These are phyloP conservation scores for Colletotrichum gigasporum DNA, from an alignment of 2,329 filamentous ascomycete species.

Conservation along the genomic window DNA sequence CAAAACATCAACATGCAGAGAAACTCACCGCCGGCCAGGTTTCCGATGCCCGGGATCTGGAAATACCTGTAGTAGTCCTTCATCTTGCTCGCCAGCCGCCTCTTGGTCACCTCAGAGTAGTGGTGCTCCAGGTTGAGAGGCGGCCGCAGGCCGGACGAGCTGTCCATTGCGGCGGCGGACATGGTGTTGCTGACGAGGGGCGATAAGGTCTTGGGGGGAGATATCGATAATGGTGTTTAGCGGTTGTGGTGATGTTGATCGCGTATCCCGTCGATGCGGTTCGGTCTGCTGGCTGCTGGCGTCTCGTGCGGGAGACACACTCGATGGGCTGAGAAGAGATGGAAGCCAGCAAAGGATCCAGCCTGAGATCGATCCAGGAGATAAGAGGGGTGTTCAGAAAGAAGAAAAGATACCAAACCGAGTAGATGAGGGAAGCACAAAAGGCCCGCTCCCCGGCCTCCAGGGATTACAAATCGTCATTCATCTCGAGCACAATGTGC, in stretches of 20 bases:
- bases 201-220: background rate
- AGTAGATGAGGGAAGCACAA: background rate
- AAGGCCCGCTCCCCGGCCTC: background rate
- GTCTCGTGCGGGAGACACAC: too few species aligned
- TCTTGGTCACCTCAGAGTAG: conserved; percentile 75
- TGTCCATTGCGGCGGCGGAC: conserved; percentile 11
- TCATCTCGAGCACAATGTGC: background rate
- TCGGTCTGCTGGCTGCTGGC: background rate
- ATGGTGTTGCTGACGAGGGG: background rate
- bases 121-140: conserved; percentile 85
- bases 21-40: conserved; percentile 67
- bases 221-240: background rate
- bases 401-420: background rate
- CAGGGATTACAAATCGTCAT: conserved; percentile 30
- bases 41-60: conserved; percentile 67
- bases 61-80: conserved; percentile 92
- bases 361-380: background rate
- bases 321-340: background rate
- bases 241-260: background rate
- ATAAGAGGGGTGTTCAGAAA: background rate
- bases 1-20: background rate
- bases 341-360: too few species aligned
- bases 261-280: background rate
- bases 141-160: conserved; percentile 21
- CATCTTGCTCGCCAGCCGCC: conserved; percentile 71